A percentile compares a stretch with the other conserved stretches of the same genome.
phyloP scores from a whole-genome alignment of 257 asterid species.

The Solanum corneliomulleri region DNA sequence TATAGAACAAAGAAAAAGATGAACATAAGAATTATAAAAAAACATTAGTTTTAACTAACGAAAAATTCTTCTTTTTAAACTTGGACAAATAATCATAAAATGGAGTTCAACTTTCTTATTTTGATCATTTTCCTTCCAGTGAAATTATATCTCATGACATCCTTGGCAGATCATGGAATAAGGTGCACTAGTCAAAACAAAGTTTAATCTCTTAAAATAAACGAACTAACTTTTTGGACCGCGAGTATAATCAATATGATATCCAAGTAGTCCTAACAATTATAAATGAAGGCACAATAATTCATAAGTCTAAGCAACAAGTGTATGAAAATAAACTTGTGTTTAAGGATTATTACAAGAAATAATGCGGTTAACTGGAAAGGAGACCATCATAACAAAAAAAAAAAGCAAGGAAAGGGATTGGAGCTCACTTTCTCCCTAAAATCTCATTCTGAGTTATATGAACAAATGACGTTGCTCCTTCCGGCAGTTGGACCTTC shows the following conservation, averaged over 20 bases:
- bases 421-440: constrained; percentile 49
- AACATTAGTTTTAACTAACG: no score
- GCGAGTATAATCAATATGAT: not conserved
- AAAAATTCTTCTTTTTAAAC: no score
- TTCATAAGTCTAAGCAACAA: not conserved
- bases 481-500: constrained; percentile 46
- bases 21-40: no score
- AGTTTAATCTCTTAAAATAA: not conserved
- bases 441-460: constrained; percentile 47
- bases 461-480: constrained; percentile 39
- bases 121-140: not conserved
- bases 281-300: not conserved
- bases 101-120: not conserved
- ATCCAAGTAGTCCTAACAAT: not conserved
- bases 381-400: not conserved
- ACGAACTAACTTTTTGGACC: not conserved
- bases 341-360: not conserved
- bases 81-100: no score
- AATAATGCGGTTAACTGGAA: not conserved
- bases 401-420: not conserved
- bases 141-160: not conserved
- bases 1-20: no score
- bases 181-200: not conserved
- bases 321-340: not conserved
- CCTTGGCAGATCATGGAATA: not conserved